Base-by-base conservation (phyloP, 2,329 filamentous ascomycete species). In the Cryphonectria parasitica region DNA sequence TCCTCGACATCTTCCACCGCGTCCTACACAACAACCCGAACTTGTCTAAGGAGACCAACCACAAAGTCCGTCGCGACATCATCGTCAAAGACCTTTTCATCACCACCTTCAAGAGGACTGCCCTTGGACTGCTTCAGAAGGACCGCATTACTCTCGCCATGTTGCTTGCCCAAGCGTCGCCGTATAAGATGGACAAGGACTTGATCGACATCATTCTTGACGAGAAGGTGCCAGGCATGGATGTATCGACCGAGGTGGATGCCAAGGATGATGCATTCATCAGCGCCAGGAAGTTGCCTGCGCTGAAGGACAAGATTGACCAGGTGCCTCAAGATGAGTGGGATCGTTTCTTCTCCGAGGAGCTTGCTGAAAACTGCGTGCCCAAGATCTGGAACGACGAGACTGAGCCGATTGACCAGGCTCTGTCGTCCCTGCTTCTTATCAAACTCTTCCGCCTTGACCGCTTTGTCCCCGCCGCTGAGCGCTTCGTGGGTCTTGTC, bases 401-500 rank as follows among this genome's bases (percentile, higher is more conserved):
- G 62, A 86, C 86, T 6, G 87, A 89, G 72, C 84, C 87, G 4
- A 88, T 92, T 70, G 93, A 98, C 79, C 89, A 92, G 79, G 89
- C 92, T 25, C 88, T 99, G 36, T 86, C 92, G 64, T 92, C 93
- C n/a, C 88, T 99, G 68, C 85, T 99, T 8, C 86, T 99, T 22
- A 88, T 99, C 82, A 99, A 98, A 81, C 85, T 98, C 25, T 97
- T 97, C 88, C 92, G 97, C 71, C 91, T 98, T 75, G 96, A 99
- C 79, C 91, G 97, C 58, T 97, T 99, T 76, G 93, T 99, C 19
- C 96, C 97, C 19, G 90, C 92, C 22, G 95, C 95, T 0, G 95
- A 99, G 82, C 90, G 90, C n/a, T 97, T 99, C 76, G 93, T 97
- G 43, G 88, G 88, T 13, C 87, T 90, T 10, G 93, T 98, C 6